Evolutionary conservation across 805 yeast species (phyloP), one percentile per base, ranked within the genome.

Genomic region (Candida sphagnicola): DNA sequence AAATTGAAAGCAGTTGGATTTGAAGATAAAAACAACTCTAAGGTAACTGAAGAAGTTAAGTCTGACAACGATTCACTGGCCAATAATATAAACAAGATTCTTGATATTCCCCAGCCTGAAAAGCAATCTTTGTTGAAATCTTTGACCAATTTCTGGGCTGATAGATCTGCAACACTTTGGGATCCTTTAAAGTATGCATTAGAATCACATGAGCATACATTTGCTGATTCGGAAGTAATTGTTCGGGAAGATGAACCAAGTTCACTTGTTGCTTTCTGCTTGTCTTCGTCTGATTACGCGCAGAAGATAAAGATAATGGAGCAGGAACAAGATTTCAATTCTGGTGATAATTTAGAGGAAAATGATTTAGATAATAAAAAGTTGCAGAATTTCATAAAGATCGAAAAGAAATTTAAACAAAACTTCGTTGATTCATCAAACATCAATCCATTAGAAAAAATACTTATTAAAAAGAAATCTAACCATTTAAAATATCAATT

Each of bases 201-300:
- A 39, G 73, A 65, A 29, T 74, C 89, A 0, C 74, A 83, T 0
- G 98, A 93, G 54, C 98, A 93, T 57, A 78, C 91, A 1, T 93
- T 93, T 67, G 88, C 87, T 14, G 98, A 95, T 54, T 86, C 95
- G 5, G 88, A 86, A 57, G 95, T 93, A 15, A 82, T 93, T 41
- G 91, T 93, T 8, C 69, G 99, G 36, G 99, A 93, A 52, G 96
- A 88, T 57, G 99, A 93, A 56, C 99, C 98, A 8, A 84, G 95
- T 50, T 90, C 98, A 0, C 63, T 93, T 43, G 86, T 95, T 46
- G 95, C 98, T 0, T 90, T 93, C 52, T 91, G 98, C 56, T 64
- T 93, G 43, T 85, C 90, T 38, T 79, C 95, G 0, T 74, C 79
- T 3, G 98, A 93, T 58, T 91, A 93, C 54, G 70, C 74, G 35